phyloP scores from a whole-genome alignment of 805 yeast species.

The Kodamaea lidongshanica region DNA sequence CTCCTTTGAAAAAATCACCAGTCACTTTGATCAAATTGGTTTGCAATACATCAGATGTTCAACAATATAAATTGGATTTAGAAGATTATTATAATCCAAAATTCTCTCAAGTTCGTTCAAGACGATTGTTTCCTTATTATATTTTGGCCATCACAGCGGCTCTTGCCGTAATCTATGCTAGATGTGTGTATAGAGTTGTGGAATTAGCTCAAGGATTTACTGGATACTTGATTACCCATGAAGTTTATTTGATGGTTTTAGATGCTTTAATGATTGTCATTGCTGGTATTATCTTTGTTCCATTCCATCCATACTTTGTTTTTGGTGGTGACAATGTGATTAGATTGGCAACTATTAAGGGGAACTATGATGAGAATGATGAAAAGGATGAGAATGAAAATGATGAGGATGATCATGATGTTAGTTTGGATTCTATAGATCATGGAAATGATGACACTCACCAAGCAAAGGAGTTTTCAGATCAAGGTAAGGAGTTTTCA shows the following conservation, averaged over 20 bases:
- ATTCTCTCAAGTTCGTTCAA: slow-evolving; percentile 5
- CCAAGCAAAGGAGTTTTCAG: too few relatives aligned
- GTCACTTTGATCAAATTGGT: slow-evolving; percentile 7
- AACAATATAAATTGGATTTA: slow-evolving; percentile 4
- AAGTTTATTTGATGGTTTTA: slow-evolving; percentile 36
- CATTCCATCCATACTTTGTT: slow-evolving; percentile 60
- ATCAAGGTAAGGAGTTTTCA: too few relatives aligned
- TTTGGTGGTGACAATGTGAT: slow-evolving; percentile 39
- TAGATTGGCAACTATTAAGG: slow-evolving; percentile 4
- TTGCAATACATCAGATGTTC: slow-evolving; percentile 6
- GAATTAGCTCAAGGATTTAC: slow-evolving; percentile 71
- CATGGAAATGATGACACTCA: too few relatives aligned
- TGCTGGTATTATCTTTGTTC: slow-evolving; percentile 16
- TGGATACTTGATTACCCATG: slow-evolving; percentile 52
- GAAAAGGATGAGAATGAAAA: too few relatives aligned
- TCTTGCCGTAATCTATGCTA: slow-evolving; percentile 29
- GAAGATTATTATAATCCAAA: slow-evolving; percentile 8
- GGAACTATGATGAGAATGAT: slow-evolving; percentile 4
- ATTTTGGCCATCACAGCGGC: slow-evolving; percentile 7
- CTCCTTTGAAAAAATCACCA: slow-evolving; percentile 1
- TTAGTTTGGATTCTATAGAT: too few relatives aligned
- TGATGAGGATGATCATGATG: too few relatives aligned
- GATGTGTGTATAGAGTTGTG: slow-evolving; percentile 68
- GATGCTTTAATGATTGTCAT: slow-evolving; percentile 27
- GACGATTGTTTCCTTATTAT: slow-evolving; percentile 5